Evolutionary conservation across 1,139 yeast species (phyloP).

Genomic region (Blastobotrys raffinosifermentans): DNA sequence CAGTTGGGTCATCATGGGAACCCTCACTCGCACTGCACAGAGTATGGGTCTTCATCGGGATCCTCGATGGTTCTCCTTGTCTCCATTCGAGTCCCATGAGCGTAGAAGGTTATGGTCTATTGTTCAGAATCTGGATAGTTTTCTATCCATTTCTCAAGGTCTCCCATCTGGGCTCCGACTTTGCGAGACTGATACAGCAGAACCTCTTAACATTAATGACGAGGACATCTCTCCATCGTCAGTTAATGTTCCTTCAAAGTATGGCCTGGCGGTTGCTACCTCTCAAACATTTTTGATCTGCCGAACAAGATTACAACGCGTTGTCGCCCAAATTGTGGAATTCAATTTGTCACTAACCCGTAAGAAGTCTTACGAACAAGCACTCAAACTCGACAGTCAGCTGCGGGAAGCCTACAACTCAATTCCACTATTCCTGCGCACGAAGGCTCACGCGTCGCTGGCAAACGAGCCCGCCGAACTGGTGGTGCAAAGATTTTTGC

Average conservation of each 20-base stretch:
- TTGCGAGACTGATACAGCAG: slow-evolving; percentile 27
- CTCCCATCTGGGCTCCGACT: slow-evolving; percentile 27
- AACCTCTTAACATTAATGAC: slow-evolving; percentile 26
- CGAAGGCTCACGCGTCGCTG: slow-evolving; percentile 9
- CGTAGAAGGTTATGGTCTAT: slow-evolving; percentile 30
- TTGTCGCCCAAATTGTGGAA: slow-evolving; percentile 7
- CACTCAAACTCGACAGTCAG: not conserved
- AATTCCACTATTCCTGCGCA: slow-evolving; percentile 1
- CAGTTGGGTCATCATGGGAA: slow-evolving; percentile 28
- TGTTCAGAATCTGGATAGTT: slow-evolving; percentile 25
- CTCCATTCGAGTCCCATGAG: slow-evolving; percentile 30
- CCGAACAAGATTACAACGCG: slow-evolving; percentile 3
- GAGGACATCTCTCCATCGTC: slow-evolving; percentile 19
- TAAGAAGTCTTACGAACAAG: not conserved
- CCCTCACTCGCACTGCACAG: slow-evolving; percentile 27
- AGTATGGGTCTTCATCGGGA: slow-evolving; percentile 35
- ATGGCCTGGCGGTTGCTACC: slow-evolving; percentile 11
- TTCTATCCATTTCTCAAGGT: slow-evolving; percentile 29
- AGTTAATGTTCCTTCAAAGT: slow-evolving; percentile 16
- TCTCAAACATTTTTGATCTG: slow-evolving; percentile 3
- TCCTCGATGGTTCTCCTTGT: slow-evolving; percentile 31
- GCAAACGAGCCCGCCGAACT: slow-evolving; percentile 23
- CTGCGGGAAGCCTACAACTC: slow-evolving; percentile 1
- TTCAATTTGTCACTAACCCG: slow-evolving; percentile 1
- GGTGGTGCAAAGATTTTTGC: slow-evolving; percentile 28